Conservation (phyloP, 164 flowering plant genomes). For the Hamamelis virginiana region DNA sequence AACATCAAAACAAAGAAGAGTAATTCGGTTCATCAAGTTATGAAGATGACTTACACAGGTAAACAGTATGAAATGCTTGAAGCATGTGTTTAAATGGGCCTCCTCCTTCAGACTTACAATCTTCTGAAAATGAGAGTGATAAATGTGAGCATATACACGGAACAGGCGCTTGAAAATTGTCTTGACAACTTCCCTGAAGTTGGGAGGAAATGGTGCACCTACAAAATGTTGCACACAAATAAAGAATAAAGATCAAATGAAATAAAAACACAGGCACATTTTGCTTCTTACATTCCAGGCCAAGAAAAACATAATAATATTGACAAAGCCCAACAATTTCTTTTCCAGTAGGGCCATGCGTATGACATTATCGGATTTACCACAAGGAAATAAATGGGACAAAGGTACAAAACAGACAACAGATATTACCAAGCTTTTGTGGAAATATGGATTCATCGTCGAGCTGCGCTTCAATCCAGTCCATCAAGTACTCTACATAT, state of each 20-base stretch:
- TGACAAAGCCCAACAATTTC: not conserved
- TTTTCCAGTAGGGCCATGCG: not conserved
- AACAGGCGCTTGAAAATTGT: conserved; percentile 95
- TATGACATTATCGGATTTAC: not conserved
- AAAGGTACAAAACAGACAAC: not conserved
- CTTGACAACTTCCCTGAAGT: conserved; percentile 95
- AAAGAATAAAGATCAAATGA: not conserved
- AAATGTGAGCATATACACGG: conserved; percentile 98
- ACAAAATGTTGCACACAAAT: conserved; percentile 12
- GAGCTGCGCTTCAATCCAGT: conserved; percentile 96
- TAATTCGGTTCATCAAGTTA: not conserved
- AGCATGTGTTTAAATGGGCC: conserved; percentile 98
- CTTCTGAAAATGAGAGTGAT: conserved; percentile 96
- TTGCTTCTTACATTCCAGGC: not conserved
- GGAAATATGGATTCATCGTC: conserved; percentile 97
- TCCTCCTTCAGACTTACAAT: conserved; percentile 98
- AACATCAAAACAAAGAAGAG: not conserved
- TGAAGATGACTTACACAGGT: conserved; percentile 70
- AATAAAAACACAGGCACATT: not conserved
- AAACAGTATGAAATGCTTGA: conserved; percentile 98
- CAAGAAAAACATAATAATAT: not conserved
- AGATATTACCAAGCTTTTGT: conserved; percentile 82
- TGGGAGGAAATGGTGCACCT: conserved; percentile 94
- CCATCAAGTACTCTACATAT: conserved; percentile 98
- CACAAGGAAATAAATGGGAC: not conserved